Evolutionary conservation across 352 stramenopile genomes (phyloP).

Genomic region (Elongisporangium senticosum): DNA sequence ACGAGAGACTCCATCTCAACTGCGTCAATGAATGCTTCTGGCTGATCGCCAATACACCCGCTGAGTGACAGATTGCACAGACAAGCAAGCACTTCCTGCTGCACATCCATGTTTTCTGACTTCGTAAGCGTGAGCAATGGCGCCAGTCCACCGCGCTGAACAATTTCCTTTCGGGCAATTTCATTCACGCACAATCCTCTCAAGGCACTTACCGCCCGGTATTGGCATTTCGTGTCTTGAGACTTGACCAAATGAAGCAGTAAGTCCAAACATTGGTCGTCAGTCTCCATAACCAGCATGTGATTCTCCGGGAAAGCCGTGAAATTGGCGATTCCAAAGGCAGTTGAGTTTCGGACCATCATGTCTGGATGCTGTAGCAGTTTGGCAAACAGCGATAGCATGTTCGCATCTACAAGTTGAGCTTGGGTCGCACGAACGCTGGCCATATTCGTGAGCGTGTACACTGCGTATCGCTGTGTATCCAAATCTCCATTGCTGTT

Average conservation of each 20-base stretch:
- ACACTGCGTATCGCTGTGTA: slow-evolving; percentile 90
- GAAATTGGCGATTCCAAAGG: slow-evolving; percentile 93
- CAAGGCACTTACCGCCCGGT: slow-evolving; percentile 86
- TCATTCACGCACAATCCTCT: slow-evolving; percentile 90
- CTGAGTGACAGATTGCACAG: slow-evolving; percentile 96
- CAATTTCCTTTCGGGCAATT: slow-evolving; percentile 84
- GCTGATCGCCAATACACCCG: slow-evolving; percentile 90
- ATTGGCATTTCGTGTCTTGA: slow-evolving; percentile 80
- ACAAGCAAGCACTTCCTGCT: slow-evolving; percentile 94
- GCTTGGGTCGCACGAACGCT: slow-evolving; percentile 80
- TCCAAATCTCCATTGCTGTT: slow-evolving; percentile 88
- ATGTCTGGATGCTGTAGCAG: slow-evolving; percentile 79
- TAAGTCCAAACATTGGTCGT: slow-evolving; percentile 37
- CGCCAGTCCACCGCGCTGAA: slow-evolving; percentile 80
- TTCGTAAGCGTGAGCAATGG: slow-evolving; percentile 87
- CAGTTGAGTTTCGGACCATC: slow-evolving; percentile 83
- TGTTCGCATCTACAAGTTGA: slow-evolving; percentile 67
- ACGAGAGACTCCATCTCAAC: slow-evolving; percentile 90
- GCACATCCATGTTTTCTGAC: slow-evolving; percentile 92
- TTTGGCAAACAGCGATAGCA: slow-evolving; percentile 63
- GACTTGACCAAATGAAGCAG: slow-evolving; percentile 52
- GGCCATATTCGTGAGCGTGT: slow-evolving; percentile 92
- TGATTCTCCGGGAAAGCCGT: slow-evolving; percentile 91
- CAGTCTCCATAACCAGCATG: slow-evolving; percentile 60
- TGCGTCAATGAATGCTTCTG: slow-evolving; percentile 85